phyloP scores from a whole-genome alignment of 75 land plant genomes.

The Picea glauca region DNA sequence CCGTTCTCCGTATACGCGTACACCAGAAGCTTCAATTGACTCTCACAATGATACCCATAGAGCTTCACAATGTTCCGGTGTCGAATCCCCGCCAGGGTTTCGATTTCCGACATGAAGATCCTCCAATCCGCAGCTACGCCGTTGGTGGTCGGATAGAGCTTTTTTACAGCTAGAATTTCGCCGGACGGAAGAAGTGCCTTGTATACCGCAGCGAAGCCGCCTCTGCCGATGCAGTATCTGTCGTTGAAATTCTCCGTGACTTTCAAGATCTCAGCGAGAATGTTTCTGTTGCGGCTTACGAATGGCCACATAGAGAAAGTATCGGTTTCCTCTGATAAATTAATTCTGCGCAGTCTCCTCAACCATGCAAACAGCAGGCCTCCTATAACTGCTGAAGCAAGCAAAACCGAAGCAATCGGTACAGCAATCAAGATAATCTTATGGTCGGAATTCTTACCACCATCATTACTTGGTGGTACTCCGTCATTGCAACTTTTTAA shows the following conservation, averaged over 20 bases:
- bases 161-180: constrained; percentile 32
- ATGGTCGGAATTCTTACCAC: constrained; percentile 6
- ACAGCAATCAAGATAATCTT: constrained; percentile 27
- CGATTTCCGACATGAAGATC: constrained; percentile 21
- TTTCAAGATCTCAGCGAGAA: constrained; percentile 28
- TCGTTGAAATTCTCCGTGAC: constrained; percentile 43
- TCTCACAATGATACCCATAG: constrained; percentile 32
- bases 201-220: constrained; percentile 52
- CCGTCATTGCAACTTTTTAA: constrained; percentile 18
- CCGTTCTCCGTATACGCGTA: constrained; percentile 51
- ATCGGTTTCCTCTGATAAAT: neutral
- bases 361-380: too few relatives aligned
- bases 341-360: constrained; percentile 5
- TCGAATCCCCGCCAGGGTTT: constrained; percentile 40
- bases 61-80: constrained; percentile 54
- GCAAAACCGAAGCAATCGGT: constrained; percentile 13
- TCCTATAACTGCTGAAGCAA: constrained; percentile 3
- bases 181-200: constrained; percentile 28
- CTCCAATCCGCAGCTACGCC: constrained; percentile 4
- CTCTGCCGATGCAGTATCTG: constrained; percentile 37
- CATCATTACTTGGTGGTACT: neutral
- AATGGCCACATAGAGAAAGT: constrained; percentile 9
- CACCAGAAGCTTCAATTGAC: constrained; percentile 24
- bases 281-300: constrained; percentile 1
- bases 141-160: constrained; percentile 12